Percentiles rank a stretch among this genome's conserved stretches.
Evolutionary conservation across 495 filamentous ascomycete genomes (phyloP).

Genomic region (Penicillium diatomitis): DNA sequence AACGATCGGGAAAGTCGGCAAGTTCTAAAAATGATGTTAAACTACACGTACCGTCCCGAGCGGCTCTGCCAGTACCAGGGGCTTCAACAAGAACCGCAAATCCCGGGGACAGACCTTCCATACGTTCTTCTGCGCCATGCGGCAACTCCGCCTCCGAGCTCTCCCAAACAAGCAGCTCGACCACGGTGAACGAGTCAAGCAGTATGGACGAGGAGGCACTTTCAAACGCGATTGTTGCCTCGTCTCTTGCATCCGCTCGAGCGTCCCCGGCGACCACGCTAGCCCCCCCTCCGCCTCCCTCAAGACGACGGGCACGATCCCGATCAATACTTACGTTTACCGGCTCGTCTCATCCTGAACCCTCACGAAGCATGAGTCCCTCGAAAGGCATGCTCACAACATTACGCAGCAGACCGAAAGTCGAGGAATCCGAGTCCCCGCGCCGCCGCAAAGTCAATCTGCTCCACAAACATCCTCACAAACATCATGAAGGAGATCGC

Average conservation of each 20-base stretch:
- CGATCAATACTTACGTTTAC: conserved; percentile 32
- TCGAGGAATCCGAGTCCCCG: conserved; percentile 48
- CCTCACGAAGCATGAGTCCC: conserved; percentile 46
- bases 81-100: conserved; percentile 11
- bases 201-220: conserved; percentile 41
- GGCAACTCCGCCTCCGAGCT: conserved; percentile 16
- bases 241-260: conserved; percentile 68
- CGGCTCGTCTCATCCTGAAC: conserved; percentile 23
- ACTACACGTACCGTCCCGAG: conserved; percentile 23
- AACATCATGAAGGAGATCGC: conserved; percentile 80
- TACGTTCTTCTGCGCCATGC: conserved; percentile 20
- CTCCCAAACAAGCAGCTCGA: conserved; percentile 23
- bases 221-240: conserved; percentile 76
- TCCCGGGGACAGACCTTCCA: conserved; percentile 2
- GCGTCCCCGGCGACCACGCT: conserved; percentile 43
- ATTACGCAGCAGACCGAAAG: conserved; percentile 52
- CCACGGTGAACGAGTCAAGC: conserved; percentile 13
- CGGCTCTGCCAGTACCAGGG: conserved; percentile 7
- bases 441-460: conserved; percentile 39
- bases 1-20: conserved; percentile 8
- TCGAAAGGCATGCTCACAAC: conserved; percentile 59
- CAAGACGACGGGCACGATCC: conserved; percentile 38
- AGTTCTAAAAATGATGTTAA: conserved; percentile 10
- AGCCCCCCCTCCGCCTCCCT: conserved; percentile 33
- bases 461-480: conserved; percentile 63